A percentile compares a stretch with the other conserved stretches of the same genome.
Evolutionary conservation across 495 filamentous ascomycete genomes (phyloP).

Genomic region (Saxispiralis lemnorum): DNA sequence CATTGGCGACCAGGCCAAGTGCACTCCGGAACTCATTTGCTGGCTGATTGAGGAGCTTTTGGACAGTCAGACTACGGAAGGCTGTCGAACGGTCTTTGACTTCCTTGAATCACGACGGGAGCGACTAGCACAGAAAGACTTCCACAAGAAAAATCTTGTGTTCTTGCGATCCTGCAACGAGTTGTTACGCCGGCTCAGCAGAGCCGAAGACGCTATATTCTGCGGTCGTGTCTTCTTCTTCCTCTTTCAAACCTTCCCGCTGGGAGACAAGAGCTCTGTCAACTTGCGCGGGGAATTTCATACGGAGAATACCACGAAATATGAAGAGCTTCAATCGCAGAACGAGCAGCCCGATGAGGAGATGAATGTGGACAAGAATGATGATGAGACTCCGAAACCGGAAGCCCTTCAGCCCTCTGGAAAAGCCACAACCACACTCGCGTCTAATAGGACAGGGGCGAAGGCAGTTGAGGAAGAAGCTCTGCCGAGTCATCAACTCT

Average conservation of each 20-base stretch:
- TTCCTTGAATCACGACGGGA: constrained; percentile 86
- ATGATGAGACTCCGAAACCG: constrained; percentile 5
- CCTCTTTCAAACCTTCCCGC: constrained; percentile 87
- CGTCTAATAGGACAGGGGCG: background rate
- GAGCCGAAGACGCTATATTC: constrained; percentile 91
- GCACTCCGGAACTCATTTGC: constrained; percentile 66
- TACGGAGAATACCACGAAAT: constrained; percentile 81
- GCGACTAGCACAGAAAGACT: constrained; percentile 66
- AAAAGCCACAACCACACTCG: constrained; percentile 13
- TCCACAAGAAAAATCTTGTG: constrained; percentile 67
- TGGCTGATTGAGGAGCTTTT: constrained; percentile 88
- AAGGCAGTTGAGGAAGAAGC: constrained; percentile 22
- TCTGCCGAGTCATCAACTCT: constrained; percentile 54
- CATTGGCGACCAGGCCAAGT: constrained; percentile 73
- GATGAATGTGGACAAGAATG: constrained; percentile 31
- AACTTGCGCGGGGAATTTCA: constrained; percentile 95
- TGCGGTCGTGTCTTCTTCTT: constrained; percentile 95
- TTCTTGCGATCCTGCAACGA: constrained; percentile 91
- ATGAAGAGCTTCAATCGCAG: constrained; percentile 36
- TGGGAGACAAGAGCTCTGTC: constrained; percentile 90
- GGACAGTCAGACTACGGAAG: constrained; percentile 84
- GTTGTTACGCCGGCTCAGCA: constrained; percentile 70
- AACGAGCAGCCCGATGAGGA: constrained; percentile 34
- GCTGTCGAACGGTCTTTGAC: constrained; percentile 78
- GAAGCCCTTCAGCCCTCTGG: constrained; percentile 16